Base-by-base conservation (phyloP, 768 basidiomycete species). In the Termitomyces sp. region DNA sequence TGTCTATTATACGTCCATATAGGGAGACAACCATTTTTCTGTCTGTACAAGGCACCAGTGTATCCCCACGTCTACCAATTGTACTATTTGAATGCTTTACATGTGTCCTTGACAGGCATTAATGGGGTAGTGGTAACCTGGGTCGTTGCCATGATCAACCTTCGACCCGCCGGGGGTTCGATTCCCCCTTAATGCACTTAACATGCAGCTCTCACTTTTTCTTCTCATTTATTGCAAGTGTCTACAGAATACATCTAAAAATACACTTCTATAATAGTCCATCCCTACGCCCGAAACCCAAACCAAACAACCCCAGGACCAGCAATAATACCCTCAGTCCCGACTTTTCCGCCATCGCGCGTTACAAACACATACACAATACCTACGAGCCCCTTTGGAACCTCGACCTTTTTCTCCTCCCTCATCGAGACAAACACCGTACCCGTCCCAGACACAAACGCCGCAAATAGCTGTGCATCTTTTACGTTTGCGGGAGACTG, bases 131-230 rank as follows among this genome's bases (percentile, higher is more conserved):
- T 37, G 37, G 37, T 37, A 37, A 37, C 37, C 37, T 37, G 37
- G 37, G 37, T 37, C 37, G 37, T 37, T 37, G 37, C 37, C 37
- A n/a, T n/a, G n/a, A n/a, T n/a, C n/a, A n/a, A n/a, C n/a, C n/a
- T n/a, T 83, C 85, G 86, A 87, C 84, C 86, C 86, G 86, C 86
- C 86, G 86, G 84, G 85, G 85, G 86, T 88, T 88, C 85, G 84
- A 88, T 88, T 87, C 86, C 85, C 86, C 59, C 85, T 87, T 87
- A 85, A 87, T 87, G 86, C 86, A 86, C 3, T n/a, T n/a, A n/a
- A n/a, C n/a, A n/a, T n/a, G n/a, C n/a, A n/a, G n/a, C 4, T 16
- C 5, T 36, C 16, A 10, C 3, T 3, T 9, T 36, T 36, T 14
- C 34, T 4, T 0, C 13, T 9, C 13, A 36, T 36, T 5, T 16